phyloP scores from a whole-genome alignment of 495 filamentous ascomycete species.

The Podospora appendiculata region DNA sequence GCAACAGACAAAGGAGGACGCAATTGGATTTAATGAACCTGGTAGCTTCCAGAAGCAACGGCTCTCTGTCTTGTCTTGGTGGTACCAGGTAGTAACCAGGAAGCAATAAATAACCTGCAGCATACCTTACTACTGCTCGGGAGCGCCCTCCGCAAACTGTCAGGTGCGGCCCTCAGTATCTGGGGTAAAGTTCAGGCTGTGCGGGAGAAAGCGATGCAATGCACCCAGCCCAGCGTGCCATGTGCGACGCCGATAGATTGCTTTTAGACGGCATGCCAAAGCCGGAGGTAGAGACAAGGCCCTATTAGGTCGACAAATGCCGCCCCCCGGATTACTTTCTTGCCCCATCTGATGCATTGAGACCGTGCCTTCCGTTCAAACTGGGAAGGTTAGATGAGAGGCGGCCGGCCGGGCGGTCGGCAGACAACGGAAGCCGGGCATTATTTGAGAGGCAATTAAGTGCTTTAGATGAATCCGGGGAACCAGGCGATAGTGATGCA shows the following conservation, averaged over 20 bases:
- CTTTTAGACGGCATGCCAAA: conserved; percentile 1
- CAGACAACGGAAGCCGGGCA: background rate
- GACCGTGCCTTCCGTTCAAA: background rate
- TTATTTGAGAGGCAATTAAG: background rate
- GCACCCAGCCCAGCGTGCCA: background rate
- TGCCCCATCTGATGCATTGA: no score
- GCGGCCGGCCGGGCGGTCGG: background rate
- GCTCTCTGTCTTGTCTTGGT: no score
- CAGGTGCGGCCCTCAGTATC: background rate
- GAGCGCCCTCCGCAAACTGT: no score
- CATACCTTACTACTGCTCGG: no score
- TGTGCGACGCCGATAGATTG: conserved; percentile 6
- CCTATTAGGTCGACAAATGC: background rate
- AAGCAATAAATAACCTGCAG: no score
- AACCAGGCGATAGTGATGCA: background rate
- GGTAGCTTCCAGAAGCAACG: no score
- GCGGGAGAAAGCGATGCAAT: conserved; percentile 2
- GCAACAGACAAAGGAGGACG: no score
- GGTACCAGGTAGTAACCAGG: no score
- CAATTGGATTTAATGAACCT: no score
- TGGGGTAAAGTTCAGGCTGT: conserved; percentile 21
- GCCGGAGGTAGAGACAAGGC: conserved; percentile 1
- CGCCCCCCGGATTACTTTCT: no score
- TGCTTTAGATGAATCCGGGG: background rate
- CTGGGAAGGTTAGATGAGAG: conserved; percentile 9